phyloP scores from a whole-genome alignment of 2,329 filamentous ascomycete genomes.

The Cladosporium sp. region DNA sequence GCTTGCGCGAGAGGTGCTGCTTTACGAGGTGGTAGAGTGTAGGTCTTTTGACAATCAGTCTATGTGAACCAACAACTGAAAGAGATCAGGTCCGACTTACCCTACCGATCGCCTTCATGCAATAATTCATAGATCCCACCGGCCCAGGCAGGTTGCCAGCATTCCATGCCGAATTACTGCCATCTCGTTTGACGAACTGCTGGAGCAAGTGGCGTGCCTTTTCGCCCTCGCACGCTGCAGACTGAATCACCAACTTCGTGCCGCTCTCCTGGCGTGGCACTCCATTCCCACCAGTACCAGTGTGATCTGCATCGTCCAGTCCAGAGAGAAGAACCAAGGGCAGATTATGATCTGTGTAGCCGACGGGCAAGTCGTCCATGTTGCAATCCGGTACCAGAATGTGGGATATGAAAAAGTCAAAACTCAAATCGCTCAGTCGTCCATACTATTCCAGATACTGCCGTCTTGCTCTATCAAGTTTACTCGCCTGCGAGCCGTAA shows the following conservation, averaged over 20 bases:
- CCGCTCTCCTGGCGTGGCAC: slow-evolving; percentile 24
- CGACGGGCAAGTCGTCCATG: slow-evolving; percentile 76
- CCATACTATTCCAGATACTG: too few relatives aligned
- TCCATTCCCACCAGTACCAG: background rate
- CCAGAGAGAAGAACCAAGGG: slow-evolving; percentile 82
- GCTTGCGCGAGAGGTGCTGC: slow-evolving; percentile 54
- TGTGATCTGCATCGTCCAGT: slow-evolving; percentile 45
- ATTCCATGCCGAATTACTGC: slow-evolving; percentile 26
- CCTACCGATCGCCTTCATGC: slow-evolving; percentile 59
- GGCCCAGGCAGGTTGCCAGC: slow-evolving; percentile 23
- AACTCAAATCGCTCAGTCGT: too few relatives aligned
- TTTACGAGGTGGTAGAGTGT: slow-evolving; percentile 58
- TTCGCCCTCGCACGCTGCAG: slow-evolving; percentile 25
- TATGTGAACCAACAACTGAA: too few relatives aligned
- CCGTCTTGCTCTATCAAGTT: too few relatives aligned
- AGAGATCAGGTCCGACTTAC: slow-evolving; percentile 67
- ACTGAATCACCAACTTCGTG: slow-evolving; percentile 22
- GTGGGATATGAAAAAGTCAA: background rate
- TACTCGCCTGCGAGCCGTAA: slow-evolving; percentile 8
- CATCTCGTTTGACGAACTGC: slow-evolving; percentile 48
- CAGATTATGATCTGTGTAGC: slow-evolving; percentile 82
- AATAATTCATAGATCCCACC: slow-evolving; percentile 21
- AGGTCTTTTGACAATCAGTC: slow-evolving; percentile 50
- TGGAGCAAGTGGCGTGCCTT: slow-evolving; percentile 54
- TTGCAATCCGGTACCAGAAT: background rate